Conservation (phyloP, 257 asterid species). For the Nemophila menziesii region DNA sequence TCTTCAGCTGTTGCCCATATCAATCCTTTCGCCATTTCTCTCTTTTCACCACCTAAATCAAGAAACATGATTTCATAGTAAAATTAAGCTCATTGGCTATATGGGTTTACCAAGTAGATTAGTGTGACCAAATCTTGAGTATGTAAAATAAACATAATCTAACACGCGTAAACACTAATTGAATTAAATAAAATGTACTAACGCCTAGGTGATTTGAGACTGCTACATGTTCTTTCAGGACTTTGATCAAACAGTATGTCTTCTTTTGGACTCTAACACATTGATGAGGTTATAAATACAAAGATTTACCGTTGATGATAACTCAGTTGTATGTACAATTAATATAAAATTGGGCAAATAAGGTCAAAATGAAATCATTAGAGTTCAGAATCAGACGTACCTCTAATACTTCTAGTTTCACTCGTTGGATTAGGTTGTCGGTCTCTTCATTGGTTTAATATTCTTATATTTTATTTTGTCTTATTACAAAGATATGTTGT, state of each 20-base stretch:
- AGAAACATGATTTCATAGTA: not conserved
- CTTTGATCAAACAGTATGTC: not conserved
- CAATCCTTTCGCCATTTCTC: constrained; percentile 54
- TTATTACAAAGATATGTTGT: too few species aligned
- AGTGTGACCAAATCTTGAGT: not conserved
- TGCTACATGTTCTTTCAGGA: not conserved
- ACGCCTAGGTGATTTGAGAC: not conserved
- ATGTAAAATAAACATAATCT: too few species aligned
- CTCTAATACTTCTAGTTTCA: too few species aligned
- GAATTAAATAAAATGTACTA: not conserved
- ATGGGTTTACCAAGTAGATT: too few species aligned
- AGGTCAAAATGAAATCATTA: not conserved
- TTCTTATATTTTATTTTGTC: too few species aligned
- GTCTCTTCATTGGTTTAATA: too few species aligned
- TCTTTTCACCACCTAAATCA: not conserved
- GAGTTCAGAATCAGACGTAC: too few species aligned
- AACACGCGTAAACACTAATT: too few species aligned
- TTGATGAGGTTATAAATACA: not conserved
- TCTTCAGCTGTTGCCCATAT: constrained; percentile 88
- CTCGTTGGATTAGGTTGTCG: too few species aligned
- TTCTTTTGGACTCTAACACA: not conserved
- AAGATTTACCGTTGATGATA: too few species aligned
- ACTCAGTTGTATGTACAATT: too few species aligned
- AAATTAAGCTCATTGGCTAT: too few species aligned
- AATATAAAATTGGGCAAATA: not conserved